Percentiles rank a stretch among this genome's conserved stretches.
Conservation (phyloP, 1,139 yeast genomes). For the Saccharomyces hybrid region DNA sequence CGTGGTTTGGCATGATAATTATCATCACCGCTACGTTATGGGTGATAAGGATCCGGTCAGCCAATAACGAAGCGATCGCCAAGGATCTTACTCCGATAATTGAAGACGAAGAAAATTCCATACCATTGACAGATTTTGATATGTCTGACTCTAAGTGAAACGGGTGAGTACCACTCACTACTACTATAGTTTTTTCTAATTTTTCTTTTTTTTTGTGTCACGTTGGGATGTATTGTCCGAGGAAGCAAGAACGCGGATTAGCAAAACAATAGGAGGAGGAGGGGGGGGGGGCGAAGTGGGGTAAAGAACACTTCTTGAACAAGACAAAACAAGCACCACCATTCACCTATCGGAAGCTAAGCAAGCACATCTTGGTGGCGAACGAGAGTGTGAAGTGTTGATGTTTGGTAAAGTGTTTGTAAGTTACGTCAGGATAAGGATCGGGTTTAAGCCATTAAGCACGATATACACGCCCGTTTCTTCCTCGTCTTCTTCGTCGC, state of each 20-base stretch:
- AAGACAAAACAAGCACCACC: background rate
- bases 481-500: background rate
- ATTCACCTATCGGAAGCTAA: background rate
- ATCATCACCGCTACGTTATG: slow-evolving; percentile 61
- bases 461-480: background rate
- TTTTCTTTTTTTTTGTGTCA: background rate
- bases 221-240: background rate
- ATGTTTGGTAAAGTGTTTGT: background rate
- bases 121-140: background rate
- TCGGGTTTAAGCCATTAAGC: background rate
- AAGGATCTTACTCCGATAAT: background rate
- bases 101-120: background rate
- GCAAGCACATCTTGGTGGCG: background rate
- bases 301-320: background rate
- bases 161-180: background rate
- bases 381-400: background rate
- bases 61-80: slow-evolving; percentile 15
- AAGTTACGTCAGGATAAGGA: background rate
- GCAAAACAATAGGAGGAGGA: background rate
- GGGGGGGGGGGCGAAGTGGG: background rate
- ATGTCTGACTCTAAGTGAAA: background rate
- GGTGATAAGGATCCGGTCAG: slow-evolving; percentile 39
- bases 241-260: background rate
- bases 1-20: slow-evolving; percentile 59
- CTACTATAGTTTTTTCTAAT: background rate